phyloP scores from a whole-genome alignment of 768 basidiomycete species.

The Amanita fuliginea region DNA sequence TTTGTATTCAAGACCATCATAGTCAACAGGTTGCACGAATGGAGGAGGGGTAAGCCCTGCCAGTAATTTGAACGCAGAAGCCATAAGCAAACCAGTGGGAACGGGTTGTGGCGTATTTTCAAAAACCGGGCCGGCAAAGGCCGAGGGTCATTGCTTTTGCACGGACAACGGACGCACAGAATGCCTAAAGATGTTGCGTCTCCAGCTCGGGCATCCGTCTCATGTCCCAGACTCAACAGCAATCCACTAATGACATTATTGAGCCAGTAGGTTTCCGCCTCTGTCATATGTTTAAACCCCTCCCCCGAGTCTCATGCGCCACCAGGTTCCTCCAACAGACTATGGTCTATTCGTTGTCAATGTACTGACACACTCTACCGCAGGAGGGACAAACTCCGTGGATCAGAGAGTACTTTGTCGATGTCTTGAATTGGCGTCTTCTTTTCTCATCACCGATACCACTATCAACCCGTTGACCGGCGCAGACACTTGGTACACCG shows the following conservation, averaged over 20 bases:
- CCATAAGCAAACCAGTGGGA: slow-evolving; percentile 10
- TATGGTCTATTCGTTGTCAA: slow-evolving; percentile 50
- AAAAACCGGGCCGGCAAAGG: slow-evolving; percentile 1
- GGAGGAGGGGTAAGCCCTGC: slow-evolving; percentile 45
- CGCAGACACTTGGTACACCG: slow-evolving; percentile 49
- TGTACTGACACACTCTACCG: slow-evolving; percentile 37
- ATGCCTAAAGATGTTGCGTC: not conserved
- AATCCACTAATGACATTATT: not conserved
- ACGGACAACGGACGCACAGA: not conserved
- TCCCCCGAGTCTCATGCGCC: not conserved
- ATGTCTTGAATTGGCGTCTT: slow-evolving; percentile 60
- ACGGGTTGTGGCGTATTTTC: not conserved
- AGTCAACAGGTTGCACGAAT: slow-evolving; percentile 41
- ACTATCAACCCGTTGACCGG: slow-evolving; percentile 52
- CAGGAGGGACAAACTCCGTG: slow-evolving; percentile 29
- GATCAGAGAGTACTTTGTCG: slow-evolving; percentile 55
- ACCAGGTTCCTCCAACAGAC: slow-evolving; percentile 38
- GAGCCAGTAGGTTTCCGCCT: slow-evolving; percentile 6
- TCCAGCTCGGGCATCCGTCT: not conserved
- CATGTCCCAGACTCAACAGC: slow-evolving; percentile 5
- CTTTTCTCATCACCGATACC: slow-evolving; percentile 69
- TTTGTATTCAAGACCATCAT: slow-evolving; percentile 62
- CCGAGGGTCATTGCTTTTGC: not conserved
- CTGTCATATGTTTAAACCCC: slow-evolving; percentile 6
- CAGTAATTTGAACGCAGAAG: slow-evolving; percentile 23